Conservation (phyloP, 2,329 filamentous ascomycete species). For the Paraphoma chrysanthemicola region DNA sequence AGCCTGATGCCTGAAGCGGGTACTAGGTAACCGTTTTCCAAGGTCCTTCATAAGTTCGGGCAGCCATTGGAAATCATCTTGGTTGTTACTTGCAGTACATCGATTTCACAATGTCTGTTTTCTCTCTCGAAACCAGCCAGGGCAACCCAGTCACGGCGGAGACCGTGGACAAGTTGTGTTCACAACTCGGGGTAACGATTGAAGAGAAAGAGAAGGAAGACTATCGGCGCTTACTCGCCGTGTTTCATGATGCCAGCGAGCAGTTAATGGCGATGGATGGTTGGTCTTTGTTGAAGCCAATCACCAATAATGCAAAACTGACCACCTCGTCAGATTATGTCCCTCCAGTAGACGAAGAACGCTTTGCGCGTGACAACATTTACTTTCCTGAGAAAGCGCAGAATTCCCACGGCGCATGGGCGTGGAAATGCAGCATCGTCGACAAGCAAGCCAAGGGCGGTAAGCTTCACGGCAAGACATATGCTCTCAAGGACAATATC, state of each 20-base stretch:
- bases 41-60: background rate
- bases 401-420: slow-evolving; percentile 53
- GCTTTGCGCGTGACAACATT: slow-evolving; percentile 47
- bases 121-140: slow-evolving; percentile 41
- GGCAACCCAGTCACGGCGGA: slow-evolving; percentile 44
- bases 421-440: slow-evolving; percentile 49
- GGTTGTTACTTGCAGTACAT: background rate
- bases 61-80: background rate
- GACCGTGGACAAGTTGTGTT: slow-evolving; percentile 42
- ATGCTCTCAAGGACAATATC: slow-evolving; percentile 43
- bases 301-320: slow-evolving; percentile 14
- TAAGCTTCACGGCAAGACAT: slow-evolving; percentile 47
- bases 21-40: background rate
- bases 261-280: slow-evolving; percentile 46
- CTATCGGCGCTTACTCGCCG: slow-evolving; percentile 47
- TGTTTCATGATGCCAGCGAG: slow-evolving; percentile 49
- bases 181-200: slow-evolving; percentile 40
- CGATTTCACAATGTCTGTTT: slow-evolving; percentile 43
- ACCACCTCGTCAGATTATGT: slow-evolving; percentile 36
- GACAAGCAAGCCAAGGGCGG: slow-evolving; percentile 32
- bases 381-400: slow-evolving; percentile 41
- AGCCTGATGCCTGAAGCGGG: background rate
- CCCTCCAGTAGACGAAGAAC: slow-evolving; percentile 37
- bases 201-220: slow-evolving; percentile 47
- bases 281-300: slow-evolving; percentile 18